These are phyloP conservation scores for Plicaturopsis crispa DNA, from an alignment of 768 basidiomycete species.

Conservation along the genomic window DNA sequence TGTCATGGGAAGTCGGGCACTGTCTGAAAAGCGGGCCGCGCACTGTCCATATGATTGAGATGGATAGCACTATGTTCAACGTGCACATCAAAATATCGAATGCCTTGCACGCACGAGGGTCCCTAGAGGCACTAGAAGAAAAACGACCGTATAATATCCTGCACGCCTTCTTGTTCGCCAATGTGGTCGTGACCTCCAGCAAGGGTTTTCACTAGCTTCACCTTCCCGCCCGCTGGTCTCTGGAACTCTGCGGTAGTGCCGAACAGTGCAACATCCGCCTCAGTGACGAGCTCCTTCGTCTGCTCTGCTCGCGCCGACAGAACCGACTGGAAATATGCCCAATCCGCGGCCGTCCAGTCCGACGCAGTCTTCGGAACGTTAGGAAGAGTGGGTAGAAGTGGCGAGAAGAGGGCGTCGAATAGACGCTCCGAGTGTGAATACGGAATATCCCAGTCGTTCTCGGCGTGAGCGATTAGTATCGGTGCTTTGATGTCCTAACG, in stretches of 20 bases:
- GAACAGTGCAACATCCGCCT: conserved; percentile 36
- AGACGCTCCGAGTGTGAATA: conserved; percentile 59
- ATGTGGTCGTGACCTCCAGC: conserved; percentile 55
- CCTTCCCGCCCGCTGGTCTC: conserved; percentile 29
- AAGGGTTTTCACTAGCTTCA: conserved; percentile 49
- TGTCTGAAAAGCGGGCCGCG: too few species aligned
- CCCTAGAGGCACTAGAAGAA: too few species aligned
- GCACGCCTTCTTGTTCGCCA: conserved; percentile 58
- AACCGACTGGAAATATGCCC: conserved; percentile 32
- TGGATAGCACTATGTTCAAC: too few species aligned
- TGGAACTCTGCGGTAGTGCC: conserved; percentile 48
- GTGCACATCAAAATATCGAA: too few species aligned
- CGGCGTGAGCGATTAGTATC: conserved; percentile 67
- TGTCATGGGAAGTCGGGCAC: too few species aligned
- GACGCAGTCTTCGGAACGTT: conserved; percentile 19
- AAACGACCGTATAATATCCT: conserved; percentile 64
- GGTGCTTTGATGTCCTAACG: conserved; percentile 57
- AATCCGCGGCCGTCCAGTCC: conserved; percentile 30
- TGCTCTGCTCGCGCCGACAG: conserved; percentile 29
- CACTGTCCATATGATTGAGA: too few species aligned
- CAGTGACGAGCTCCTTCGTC: conserved; percentile 38
- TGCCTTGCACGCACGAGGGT: too few species aligned
- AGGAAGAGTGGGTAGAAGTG: conserved; percentile 46
- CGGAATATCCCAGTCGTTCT: conserved; percentile 69
- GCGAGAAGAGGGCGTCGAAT: conserved; percentile 61